These are phyloP conservation scores for Cordyceps tenuipes DNA, from an alignment of 2,329 filamentous ascomycete species.

Conservation along the genomic window DNA sequence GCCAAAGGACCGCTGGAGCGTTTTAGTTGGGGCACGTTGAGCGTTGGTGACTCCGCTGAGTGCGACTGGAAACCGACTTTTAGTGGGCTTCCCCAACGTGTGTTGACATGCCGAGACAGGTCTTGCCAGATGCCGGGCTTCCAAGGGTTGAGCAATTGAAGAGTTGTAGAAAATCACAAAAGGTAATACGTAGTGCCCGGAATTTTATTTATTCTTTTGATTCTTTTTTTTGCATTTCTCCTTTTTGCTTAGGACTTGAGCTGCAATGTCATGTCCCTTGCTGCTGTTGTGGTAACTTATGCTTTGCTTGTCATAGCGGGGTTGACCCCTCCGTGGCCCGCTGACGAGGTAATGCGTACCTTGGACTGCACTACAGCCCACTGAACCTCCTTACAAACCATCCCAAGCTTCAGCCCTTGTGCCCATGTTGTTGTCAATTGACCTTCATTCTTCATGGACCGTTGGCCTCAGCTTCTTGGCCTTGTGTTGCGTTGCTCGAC, in stretches of 20 bases:
- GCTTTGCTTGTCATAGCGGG: no score
- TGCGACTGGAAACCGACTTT: constrained; percentile 5
- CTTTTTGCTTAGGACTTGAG: no score
- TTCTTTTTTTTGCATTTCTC: neutral
- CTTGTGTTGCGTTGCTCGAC: neutral
- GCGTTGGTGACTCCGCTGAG: neutral
- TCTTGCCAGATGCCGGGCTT: neutral
- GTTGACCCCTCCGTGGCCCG: no score
- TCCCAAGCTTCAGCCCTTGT: neutral
- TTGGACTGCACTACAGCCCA: no score
- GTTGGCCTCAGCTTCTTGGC: neutral
- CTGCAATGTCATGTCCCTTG: no score
- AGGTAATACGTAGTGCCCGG: neutral
- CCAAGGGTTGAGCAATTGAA: neutral
- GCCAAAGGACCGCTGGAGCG: neutral
- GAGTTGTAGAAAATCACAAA: neutral
- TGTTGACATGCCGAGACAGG: neutral
- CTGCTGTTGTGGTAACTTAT: no score
- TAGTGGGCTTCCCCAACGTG: constrained; percentile 15
- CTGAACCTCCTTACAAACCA: neutral
- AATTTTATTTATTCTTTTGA: neutral
- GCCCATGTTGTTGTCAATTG: neutral
- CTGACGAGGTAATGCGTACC: no score
- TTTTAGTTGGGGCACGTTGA: constrained; percentile 4
- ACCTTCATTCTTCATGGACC: neutral